These are phyloP conservation scores for Cadophora gregata DNA, from an alignment of 2,329 filamentous ascomycete species.

Conservation along the genomic window DNA sequence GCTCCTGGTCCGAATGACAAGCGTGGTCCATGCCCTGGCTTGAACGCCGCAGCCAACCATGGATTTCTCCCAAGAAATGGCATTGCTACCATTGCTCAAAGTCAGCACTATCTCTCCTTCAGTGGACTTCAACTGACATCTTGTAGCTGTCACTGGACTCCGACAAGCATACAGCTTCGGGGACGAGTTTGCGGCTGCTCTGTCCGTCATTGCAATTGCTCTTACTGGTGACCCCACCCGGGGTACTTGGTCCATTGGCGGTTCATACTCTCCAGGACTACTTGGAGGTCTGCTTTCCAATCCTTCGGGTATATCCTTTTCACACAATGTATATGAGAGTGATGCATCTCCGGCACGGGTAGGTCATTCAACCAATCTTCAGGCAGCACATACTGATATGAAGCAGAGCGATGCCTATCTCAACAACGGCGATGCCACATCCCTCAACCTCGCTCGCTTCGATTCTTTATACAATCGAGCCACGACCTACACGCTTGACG, in stretches of 20 bases:
- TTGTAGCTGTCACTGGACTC: slow-evolving; percentile 24
- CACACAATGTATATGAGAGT: slow-evolving; percentile 30
- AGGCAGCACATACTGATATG: not conserved
- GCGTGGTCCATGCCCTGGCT: slow-evolving; percentile 35
- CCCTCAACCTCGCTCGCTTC: slow-evolving; percentile 23
- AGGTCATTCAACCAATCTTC: not conserved
- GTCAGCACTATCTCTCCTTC: not conserved
- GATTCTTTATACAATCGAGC: slow-evolving; percentile 21
- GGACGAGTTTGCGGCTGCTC: slow-evolving; percentile 21
- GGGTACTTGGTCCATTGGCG: slow-evolving; percentile 29
- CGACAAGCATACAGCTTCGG: slow-evolving; percentile 24
- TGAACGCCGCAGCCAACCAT: slow-evolving; percentile 50
- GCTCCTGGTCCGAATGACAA: slow-evolving; percentile 23
- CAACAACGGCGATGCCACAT: slow-evolving; percentile 24
- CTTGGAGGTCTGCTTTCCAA: slow-evolving; percentile 22
- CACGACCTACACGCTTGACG: slow-evolving; percentile 22
- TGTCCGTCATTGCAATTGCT: slow-evolving; percentile 23
- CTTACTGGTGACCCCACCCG: slow-evolving; percentile 24
- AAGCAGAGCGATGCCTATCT: slow-evolving; percentile 25
- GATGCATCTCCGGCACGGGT: slow-evolving; percentile 27
- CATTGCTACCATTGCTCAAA: slow-evolving; percentile 24
- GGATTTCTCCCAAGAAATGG: slow-evolving; percentile 43
- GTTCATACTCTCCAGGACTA: slow-evolving; percentile 18
- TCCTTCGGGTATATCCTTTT: slow-evolving; percentile 23
- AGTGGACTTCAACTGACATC: not conserved